These are phyloP conservation scores for Umbelopsis vinacea DNA, from an alignment of 192 early-diverging fungal genomes.

Conservation along the genomic window DNA sequence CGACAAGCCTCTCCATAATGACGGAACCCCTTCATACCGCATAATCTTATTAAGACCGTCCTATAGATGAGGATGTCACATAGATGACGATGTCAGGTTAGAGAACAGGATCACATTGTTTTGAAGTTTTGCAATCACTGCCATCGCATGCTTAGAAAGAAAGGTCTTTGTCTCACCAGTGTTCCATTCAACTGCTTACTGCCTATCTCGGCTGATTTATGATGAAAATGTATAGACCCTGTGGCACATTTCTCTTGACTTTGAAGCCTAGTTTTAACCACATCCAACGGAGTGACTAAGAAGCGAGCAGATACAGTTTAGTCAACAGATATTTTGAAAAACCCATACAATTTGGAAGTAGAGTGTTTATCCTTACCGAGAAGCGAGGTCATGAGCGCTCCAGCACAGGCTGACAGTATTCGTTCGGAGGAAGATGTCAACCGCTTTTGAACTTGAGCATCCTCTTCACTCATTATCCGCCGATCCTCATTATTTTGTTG, in stretches of 20 bases:
- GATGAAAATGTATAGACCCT: constrained; percentile 6
- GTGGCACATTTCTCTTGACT: constrained; percentile 43
- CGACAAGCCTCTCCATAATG: constrained; percentile 86
- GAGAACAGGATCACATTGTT: too few relatives aligned
- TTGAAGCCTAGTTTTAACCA: constrained; percentile 88
- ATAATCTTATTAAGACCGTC: constrained; percentile 80
- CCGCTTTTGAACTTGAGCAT: not conserved
- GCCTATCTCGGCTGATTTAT: not conserved
- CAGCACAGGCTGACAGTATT: constrained; percentile 81
- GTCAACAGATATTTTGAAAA: not conserved
- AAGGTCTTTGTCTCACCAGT: constrained; percentile 42
- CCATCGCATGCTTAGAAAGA: not conserved
- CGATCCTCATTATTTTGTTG: not conserved
- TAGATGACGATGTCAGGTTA: too few relatives aligned
- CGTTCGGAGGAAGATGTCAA: constrained; percentile 56
- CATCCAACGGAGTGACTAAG: constrained; percentile 84
- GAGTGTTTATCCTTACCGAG: constrained; percentile 56
- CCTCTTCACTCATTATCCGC: not conserved
- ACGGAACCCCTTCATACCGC: constrained; percentile 75
- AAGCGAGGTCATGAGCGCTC: constrained; percentile 82
- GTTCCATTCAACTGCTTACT: constrained; percentile 44
- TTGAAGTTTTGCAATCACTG: too few relatives aligned
- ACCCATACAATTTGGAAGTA: constrained; percentile 1
- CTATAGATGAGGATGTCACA: constrained; percentile 40
- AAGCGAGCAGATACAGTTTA: constrained; percentile 28